Conservation (phyloP, 768 basidiomycete genomes). For the Tylopilus subfusipes region DNA sequence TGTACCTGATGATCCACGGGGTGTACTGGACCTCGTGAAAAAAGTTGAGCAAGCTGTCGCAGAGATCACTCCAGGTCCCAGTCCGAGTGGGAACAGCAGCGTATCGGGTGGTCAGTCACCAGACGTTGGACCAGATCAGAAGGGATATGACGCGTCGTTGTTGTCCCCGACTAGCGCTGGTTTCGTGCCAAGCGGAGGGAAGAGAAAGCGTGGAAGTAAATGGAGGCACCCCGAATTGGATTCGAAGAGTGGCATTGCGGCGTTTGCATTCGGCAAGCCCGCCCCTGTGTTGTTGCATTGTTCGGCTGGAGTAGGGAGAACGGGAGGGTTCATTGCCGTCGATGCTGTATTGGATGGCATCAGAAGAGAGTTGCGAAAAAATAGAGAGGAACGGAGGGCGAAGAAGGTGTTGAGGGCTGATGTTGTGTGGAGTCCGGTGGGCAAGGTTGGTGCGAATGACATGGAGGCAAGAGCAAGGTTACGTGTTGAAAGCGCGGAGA, state of each 20-base stretch:
- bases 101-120: conserved; percentile 19
- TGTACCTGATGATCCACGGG: conserved; percentile 80
- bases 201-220: conserved; percentile 13
- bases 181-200: neutral
- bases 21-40: conserved; percentile 68
- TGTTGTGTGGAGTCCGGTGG: neutral
- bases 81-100: conserved; percentile 22
- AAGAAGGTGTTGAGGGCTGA: neutral
- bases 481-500: conserved; percentile 9
- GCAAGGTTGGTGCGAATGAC: neutral
- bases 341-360: conserved; percentile 82
- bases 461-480: conserved; percentile 1
- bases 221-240: conserved; percentile 46
- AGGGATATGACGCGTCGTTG: neutral
- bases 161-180: conserved; percentile 20
- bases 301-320: conserved; percentile 93
- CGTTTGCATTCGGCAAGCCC: conserved; percentile 43
- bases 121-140: conserved; percentile 4
- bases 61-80: conserved; percentile 31
- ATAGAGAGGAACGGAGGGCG: conserved; percentile 21
- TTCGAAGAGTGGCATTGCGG: conserved; percentile 50
- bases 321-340: conserved; percentile 89
- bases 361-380: conserved; percentile 50
- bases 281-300: conserved; percentile 80
- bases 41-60: conserved; percentile 48